Conservation (phyloP, 768 basidiomycete species). For the Tylopilus vinaceipallidus region DNA sequence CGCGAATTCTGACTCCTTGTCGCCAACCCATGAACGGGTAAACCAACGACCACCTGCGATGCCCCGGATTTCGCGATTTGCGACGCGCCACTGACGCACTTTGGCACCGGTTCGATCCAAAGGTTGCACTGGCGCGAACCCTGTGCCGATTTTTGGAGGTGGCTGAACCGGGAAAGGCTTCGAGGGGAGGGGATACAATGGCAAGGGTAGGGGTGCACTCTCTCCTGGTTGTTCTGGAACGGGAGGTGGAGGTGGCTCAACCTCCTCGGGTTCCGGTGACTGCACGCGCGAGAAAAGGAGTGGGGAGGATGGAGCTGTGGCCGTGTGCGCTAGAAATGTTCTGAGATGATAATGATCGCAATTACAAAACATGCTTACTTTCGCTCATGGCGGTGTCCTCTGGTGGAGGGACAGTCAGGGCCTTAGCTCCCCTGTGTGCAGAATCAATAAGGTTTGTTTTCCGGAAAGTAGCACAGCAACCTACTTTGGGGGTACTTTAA, state of each 20-base stretch:
- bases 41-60: conserved; percentile 87
- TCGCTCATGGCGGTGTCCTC: conserved; percentile 62
- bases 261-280: conserved; percentile 51
- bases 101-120: conserved; percentile 63
- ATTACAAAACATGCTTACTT: conserved; percentile 40
- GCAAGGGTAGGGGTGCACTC: conserved; percentile 50
- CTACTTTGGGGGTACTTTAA: conserved; percentile 31
- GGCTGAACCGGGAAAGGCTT: conserved; percentile 83
- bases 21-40: conserved; percentile 77
- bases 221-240: conserved; percentile 39
- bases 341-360: conserved; percentile 1
- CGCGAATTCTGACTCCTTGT: conserved; percentile 71
- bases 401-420: conserved; percentile 34
- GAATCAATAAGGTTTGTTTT: background rate
- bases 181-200: conserved; percentile 75
- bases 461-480: conserved; percentile 2
- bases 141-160: conserved; percentile 70
- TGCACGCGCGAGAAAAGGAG: conserved; percentile 36
- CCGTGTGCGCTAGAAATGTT: conserved; percentile 48
- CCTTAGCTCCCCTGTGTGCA: conserved; percentile 30
- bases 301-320: conserved; percentile 75
- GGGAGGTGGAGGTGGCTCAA: conserved; percentile 30
- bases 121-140: conserved; percentile 64
- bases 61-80: conserved; percentile 75
- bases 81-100: conserved; percentile 70